Percentiles rank a stretch among this genome's conserved stretches.
phyloP scores from a whole-genome alignment of 306 rosid species.

The Medicago ruthenica region DNA sequence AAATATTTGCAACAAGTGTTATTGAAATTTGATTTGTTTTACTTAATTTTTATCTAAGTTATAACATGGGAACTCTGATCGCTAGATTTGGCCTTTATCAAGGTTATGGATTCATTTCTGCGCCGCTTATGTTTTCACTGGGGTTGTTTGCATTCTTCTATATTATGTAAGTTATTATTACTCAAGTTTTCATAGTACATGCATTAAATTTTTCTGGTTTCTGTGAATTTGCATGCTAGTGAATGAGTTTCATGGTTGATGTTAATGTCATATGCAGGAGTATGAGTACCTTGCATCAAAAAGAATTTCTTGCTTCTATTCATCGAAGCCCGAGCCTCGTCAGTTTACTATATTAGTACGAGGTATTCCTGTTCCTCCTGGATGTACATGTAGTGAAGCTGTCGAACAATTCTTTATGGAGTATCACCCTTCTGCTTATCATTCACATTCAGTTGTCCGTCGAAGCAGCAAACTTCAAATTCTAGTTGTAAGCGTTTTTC shows the following conservation, averaged over 20 bases:
- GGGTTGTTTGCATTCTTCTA: conserved; percentile 82
- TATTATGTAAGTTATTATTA: conserved; percentile 62
- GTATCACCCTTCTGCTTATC: conserved; percentile 72
- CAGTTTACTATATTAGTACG: conserved; percentile 69
- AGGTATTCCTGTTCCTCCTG: conserved; percentile 69
- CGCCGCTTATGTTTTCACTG: conserved; percentile 74
- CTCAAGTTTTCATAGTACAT: conserved; percentile 36
- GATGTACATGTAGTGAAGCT: conserved; percentile 56
- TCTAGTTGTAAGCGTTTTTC: conserved; percentile 66
- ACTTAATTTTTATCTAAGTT: conserved; percentile 30
- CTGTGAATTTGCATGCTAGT: conserved; percentile 1
- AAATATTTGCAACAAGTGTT: conserved; percentile 10
- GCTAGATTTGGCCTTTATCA: conserved; percentile 56
- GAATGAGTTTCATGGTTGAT: conserved; percentile 35
- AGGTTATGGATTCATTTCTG: conserved; percentile 91
- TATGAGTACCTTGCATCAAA: conserved; percentile 63
- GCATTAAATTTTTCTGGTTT: conserved; percentile 27
- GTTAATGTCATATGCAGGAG: conserved; percentile 63
- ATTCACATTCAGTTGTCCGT: conserved; percentile 64
- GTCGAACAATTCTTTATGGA: conserved; percentile 70
- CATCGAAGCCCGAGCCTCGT: conserved; percentile 69
- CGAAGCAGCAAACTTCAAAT: conserved; percentile 65
- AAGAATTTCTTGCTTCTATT: conserved; percentile 62
- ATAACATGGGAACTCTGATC: conserved; percentile 53
- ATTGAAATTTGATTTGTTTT: conserved; percentile 23